Base-by-base conservation (phyloP, 352 stramenopile genomes). In the Globisporangium viniferum region DNA sequence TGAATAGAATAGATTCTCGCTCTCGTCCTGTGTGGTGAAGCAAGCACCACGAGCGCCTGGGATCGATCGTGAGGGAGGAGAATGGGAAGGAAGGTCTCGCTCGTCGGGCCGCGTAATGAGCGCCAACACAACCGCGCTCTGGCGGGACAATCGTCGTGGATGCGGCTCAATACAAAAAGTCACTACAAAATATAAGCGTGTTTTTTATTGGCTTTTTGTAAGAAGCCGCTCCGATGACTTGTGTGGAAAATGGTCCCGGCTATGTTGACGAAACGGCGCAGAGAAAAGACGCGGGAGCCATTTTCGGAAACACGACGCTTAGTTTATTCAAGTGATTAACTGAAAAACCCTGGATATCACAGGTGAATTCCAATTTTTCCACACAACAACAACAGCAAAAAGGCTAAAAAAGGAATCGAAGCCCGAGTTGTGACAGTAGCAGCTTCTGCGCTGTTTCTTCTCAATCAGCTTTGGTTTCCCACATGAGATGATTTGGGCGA, bases 231-330 rank as follows among this genome's bases (percentile, higher is more conserved):
- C 24, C 36, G 15, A 44, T 8, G 36, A 44, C 39, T 46, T 46
- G 18, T 20, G 4, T 33, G 39, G 18, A 46, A 46, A 46, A 6
- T 46, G 12, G 39, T 14, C 6, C 39, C 14, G 39, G 39, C 39
- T 46, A 46, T 46, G 39, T 20, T 14, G 18, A 46, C 18, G 3
- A 20, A 44, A 1, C 3, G 12, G 41, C 41, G 15, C 41, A 49
- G 41, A 49, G 41, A 49, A 20, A 5, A 49, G 18, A 15, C 41
- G 14, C 15, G 8, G 5, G 15, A n/a, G 33, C 20, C 57, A 49
- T 12, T 51, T 62, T 62, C 14, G 35, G 6, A 22, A 62, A 51
- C 33, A 33, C 57, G 57, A 51, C 5, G 57, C 35, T 51, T 62
- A 49, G 33, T 51, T 41, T 48, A 48, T 18, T 33, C 31, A 51